Evolutionary conservation across 1,284 basidiomycete genomes (phyloP).

Genomic region (Apiotrichum sp.): DNA sequence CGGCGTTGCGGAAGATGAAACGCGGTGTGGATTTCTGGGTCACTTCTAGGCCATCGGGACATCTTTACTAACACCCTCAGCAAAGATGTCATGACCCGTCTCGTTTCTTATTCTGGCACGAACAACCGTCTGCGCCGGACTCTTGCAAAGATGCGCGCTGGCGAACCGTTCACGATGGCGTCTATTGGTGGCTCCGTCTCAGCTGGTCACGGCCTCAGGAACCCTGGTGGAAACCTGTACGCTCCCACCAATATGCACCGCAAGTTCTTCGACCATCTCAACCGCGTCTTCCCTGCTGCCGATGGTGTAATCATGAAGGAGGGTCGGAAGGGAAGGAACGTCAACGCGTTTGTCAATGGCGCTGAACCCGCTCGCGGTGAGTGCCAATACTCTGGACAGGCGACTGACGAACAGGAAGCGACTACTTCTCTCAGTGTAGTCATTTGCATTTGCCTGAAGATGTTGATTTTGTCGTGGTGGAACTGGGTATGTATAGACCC

Average conservation of each 20-base stretch:
- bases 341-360: constrained; percentile 29
- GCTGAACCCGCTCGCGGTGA: constrained; percentile 22
- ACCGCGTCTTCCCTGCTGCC: constrained; percentile 28
- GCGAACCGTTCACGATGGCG: constrained; percentile 24
- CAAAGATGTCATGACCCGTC: neutral
- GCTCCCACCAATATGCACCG: constrained; percentile 29
- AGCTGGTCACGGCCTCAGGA: constrained; percentile 25
- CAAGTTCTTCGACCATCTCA: constrained; percentile 36
- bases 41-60: too few species aligned
- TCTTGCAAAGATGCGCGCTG: constrained; percentile 21
- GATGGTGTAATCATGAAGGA: neutral
- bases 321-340: neutral
- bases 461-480: constrained; percentile 28
- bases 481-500: constrained; percentile 18
- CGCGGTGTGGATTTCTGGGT: too few species aligned
- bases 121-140: constrained; percentile 22
- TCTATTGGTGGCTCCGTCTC: constrained; percentile 29
- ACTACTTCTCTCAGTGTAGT: constrained; percentile 32
- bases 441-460: constrained; percentile 28
- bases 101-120: constrained; percentile 8
- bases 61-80: neutral
- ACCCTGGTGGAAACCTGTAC: constrained; percentile 8
- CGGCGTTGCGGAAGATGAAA: too few species aligned
- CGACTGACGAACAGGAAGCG: neutral
- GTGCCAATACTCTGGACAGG: neutral